These are phyloP conservation scores for Trichophyton verrucosum DNA, from an alignment of 2,329 filamentous ascomycete species.

Conservation along the genomic window DNA sequence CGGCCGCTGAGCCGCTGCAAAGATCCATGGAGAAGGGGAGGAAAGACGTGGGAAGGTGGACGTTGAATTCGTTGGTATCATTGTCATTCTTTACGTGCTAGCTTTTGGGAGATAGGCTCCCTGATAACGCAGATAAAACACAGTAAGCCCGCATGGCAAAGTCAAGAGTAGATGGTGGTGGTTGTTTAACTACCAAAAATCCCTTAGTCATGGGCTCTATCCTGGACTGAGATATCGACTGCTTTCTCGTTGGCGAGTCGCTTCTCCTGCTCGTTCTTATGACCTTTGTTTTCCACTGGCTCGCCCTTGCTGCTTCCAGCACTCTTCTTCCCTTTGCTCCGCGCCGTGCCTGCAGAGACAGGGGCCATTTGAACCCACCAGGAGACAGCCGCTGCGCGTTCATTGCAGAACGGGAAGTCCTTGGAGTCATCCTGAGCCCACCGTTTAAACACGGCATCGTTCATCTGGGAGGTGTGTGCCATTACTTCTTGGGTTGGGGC, in stretches of 20 bases:
- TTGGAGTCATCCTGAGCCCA: constrained; percentile 54
- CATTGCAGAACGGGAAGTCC: constrained; percentile 58
- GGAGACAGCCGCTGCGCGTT: constrained; percentile 55
- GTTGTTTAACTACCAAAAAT: background rate
- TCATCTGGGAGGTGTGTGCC: constrained; percentile 33
- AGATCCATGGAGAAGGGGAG: background rate
- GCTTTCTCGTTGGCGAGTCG: background rate
- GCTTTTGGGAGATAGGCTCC: background rate
- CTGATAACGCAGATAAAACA: background rate
- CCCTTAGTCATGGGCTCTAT: background rate
- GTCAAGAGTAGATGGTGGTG: background rate
- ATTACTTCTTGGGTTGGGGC: constrained; percentile 53
- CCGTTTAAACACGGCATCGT: constrained; percentile 33
- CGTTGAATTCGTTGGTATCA: background rate
- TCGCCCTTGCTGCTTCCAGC: constrained; percentile 6
- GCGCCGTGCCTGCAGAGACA: constrained; percentile 11
- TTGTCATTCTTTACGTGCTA: background rate
- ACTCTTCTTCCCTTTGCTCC: constrained; percentile 10
- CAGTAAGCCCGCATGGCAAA: background rate
- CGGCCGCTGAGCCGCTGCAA: background rate
- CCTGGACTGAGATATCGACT: background rate
- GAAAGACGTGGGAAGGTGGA: background rate
- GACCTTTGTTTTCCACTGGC: background rate
- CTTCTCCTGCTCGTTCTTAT: background rate
- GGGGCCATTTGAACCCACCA: constrained; percentile 56